Percentiles rank a stretch among this genome's conserved stretches.
phyloP scores from a whole-genome alignment of 768 basidiomycete species.

The Phanerodontia chrysosporium region DNA sequence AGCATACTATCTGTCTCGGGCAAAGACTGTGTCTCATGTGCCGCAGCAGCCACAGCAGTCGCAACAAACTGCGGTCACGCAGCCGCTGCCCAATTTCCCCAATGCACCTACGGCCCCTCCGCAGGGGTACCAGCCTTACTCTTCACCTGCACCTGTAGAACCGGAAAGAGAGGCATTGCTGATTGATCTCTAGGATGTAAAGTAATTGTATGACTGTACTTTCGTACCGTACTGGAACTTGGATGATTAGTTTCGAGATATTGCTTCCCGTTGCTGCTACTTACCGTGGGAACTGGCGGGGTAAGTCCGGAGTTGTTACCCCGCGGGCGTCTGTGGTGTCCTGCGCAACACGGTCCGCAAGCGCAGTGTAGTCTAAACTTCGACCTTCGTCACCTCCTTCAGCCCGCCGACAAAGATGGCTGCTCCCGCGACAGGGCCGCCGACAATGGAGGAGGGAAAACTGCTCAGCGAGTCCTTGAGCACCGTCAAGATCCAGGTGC shows the following conservation, averaged over 20 bases:
- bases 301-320: not conserved
- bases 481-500: constrained; percentile 87
- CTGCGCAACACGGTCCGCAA: constrained; percentile 7
- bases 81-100: constrained; percentile 56
- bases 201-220: not conserved
- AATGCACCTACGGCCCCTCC: constrained; percentile 57
- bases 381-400: not conserved
- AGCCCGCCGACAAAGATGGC: constrained; percentile 4
- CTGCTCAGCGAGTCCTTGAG: constrained; percentile 79
- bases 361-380: not conserved
- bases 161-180: constrained; percentile 57
- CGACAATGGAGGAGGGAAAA: constrained; percentile 71
- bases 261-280: too few species aligned
- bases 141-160: constrained; percentile 43
- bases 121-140: constrained; percentile 48
- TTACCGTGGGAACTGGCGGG: not conserved
- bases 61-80: constrained; percentile 21
- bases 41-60: constrained; percentile 27
- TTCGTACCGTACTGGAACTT: not conserved
- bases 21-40: constrained; percentile 26
- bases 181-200: constrained; percentile 35
- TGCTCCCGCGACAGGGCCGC: constrained; percentile 14
- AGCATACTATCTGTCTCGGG: constrained; percentile 19
- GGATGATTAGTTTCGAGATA: too few species aligned
- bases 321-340: not conserved